These are phyloP conservation scores for Nothophaeocryptopus gaeumannii DNA, from an alignment of 2,329 filamentous ascomycete genomes.

Conservation along the genomic window DNA sequence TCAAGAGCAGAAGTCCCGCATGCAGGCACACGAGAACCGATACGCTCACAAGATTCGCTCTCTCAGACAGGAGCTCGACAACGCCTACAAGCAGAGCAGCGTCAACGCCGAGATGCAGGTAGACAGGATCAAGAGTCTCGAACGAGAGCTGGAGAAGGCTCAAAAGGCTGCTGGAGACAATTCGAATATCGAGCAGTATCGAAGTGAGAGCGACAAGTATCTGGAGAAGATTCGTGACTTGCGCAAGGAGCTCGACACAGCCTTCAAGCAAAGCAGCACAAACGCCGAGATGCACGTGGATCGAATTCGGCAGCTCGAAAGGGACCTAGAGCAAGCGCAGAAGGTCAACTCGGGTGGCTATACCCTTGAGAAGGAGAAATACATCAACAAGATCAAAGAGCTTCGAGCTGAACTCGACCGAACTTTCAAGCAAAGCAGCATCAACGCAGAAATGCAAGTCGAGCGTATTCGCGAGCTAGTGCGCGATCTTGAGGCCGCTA, in stretches of 20 bases:
- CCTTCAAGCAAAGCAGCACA: slow-evolving; percentile 27
- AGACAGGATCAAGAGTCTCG: slow-evolving; percentile 24
- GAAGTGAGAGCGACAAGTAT: slow-evolving; percentile 21
- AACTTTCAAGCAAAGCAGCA: slow-evolving; percentile 22
- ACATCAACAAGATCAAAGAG: slow-evolving; percentile 20
- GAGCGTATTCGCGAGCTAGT: slow-evolving; percentile 21
- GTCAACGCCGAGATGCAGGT: slow-evolving; percentile 29
- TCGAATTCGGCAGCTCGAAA: slow-evolving; percentile 21
- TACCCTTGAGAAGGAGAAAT: slow-evolving; percentile 15
- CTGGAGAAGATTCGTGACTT: slow-evolving; percentile 23
- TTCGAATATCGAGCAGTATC: slow-evolving; percentile 10
- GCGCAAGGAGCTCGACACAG: slow-evolving; percentile 22
- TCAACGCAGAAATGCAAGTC: slow-evolving; percentile 19
- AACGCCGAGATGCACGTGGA: slow-evolving; percentile 22
- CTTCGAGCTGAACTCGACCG: slow-evolving; percentile 22
- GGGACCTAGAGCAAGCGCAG: slow-evolving; percentile 17
- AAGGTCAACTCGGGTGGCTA: slow-evolving; percentile 8
- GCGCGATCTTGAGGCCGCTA: slow-evolving; percentile 12
- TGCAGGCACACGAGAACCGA: slow-evolving; percentile 24
- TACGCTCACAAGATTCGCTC: slow-evolving; percentile 27
- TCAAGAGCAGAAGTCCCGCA: slow-evolving; percentile 28
- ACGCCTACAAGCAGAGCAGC: slow-evolving; percentile 31
- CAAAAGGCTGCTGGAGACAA: slow-evolving; percentile 17
- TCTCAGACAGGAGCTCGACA: slow-evolving; percentile 27
- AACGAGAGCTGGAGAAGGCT: slow-evolving; percentile 22